These are phyloP conservation scores for Blechomonas ayalai DNA, from an alignment of 208 protist genomes.

Conservation along the genomic window DNA sequence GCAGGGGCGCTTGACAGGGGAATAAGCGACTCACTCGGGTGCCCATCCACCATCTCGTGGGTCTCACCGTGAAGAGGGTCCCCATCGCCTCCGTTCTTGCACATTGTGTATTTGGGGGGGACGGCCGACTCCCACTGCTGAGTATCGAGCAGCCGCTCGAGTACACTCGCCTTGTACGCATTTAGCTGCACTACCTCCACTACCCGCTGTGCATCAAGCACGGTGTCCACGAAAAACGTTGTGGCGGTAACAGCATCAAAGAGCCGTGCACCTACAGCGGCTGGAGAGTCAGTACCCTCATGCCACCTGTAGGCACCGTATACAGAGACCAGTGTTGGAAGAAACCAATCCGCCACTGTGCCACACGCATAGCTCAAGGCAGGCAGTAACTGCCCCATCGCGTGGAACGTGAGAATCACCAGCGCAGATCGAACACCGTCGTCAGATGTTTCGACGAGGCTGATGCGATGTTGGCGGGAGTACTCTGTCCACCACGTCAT, in stretches of 20 bases:
- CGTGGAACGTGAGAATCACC: too few relatives aligned
- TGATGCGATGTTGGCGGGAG: slow-evolving; percentile 3
- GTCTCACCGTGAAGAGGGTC: neutral
- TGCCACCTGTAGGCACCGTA: slow-evolving; percentile 24
- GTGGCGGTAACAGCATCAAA: too few relatives aligned
- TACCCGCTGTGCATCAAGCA: slow-evolving; percentile 36
- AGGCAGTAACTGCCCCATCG: slow-evolving; percentile 23
- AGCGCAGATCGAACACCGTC: too few relatives aligned
- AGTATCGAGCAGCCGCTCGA: slow-evolving; percentile 36
- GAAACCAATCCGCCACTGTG: slow-evolving; percentile 28
- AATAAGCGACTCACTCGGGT: too few relatives aligned
- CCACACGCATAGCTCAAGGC: slow-evolving; percentile 15
- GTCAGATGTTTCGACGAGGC: neutral
- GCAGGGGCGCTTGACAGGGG: too few relatives aligned
- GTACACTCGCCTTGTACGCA: slow-evolving; percentile 64
- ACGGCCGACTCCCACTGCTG: slow-evolving; percentile 41
- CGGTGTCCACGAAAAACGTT: slow-evolving; percentile 18
- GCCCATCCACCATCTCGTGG: neutral
- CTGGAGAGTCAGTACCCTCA: too few relatives aligned
- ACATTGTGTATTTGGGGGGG: neutral
- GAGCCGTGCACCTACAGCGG: too few relatives aligned
- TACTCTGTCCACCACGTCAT: slow-evolving; percentile 63
- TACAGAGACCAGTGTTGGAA: slow-evolving; percentile 22
- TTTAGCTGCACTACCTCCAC: slow-evolving; percentile 55
- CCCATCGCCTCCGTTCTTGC: neutral